Evolutionary conservation across 345 rosid species (phyloP).

Genomic region (Melaleuca alternifolia): DNA sequence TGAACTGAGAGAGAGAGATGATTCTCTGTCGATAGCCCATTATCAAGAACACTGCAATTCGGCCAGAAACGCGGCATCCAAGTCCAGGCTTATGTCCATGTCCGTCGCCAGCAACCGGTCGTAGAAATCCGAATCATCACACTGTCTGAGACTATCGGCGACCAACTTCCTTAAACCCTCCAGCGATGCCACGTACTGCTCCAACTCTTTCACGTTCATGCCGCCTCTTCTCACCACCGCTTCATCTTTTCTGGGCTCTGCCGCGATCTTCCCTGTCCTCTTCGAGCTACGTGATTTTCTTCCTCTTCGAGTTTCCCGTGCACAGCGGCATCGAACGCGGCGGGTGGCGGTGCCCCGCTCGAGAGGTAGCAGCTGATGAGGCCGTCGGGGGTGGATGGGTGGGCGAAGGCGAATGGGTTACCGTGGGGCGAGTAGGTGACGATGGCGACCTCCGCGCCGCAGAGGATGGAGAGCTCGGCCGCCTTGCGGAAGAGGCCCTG

Average conservation of each 20-base stretch:
- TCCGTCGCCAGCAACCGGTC: neutral
- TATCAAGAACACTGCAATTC: neutral
- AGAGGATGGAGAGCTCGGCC: neutral
- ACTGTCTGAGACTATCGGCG: neutral
- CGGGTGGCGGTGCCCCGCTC: rapidly evolving
- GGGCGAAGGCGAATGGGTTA: neutral
- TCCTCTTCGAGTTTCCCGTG: neutral
- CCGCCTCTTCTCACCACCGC: neutral
- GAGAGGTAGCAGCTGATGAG: neutral
- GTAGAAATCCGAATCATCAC: neutral
- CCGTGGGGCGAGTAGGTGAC: neutral
- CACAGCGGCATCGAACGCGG: neutral
- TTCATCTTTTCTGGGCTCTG: neutral
- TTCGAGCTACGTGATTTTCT: neutral
- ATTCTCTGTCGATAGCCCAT: neutral
- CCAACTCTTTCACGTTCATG: neutral
- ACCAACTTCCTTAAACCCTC: neutral
- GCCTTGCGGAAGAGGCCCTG: neutral
- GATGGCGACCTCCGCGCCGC: neutral
- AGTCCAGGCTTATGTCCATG: neutral
- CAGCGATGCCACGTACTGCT: neutral
- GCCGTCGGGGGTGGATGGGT: neutral
- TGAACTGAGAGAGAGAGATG: neutral
- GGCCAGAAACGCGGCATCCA: neutral
- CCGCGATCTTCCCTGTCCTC: neutral